These are phyloP conservation scores for Zymoseptoria brevis DNA, from an alignment of 2,329 filamentous ascomycete genomes.

Conservation along the genomic window DNA sequence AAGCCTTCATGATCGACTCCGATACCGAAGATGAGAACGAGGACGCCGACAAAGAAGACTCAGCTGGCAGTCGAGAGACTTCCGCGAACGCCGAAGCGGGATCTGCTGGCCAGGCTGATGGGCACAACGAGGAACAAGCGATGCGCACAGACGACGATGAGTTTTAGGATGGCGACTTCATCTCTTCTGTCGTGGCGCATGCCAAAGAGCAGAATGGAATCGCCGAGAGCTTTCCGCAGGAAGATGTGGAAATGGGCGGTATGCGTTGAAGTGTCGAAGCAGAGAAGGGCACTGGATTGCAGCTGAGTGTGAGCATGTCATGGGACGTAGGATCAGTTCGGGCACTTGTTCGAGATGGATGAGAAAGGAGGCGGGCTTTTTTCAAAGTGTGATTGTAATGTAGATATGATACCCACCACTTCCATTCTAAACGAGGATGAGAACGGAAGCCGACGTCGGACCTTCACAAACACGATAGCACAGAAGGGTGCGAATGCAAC, in stretches of 20 bases:
- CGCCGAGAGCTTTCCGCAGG: neutral
- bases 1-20: slow-evolving; percentile 1
- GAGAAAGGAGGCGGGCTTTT: neutral
- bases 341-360: neutral
- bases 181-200: neutral
- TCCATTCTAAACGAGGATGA: neutral
- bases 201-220: neutral
- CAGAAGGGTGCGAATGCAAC: no score
- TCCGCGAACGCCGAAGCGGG: neutral
- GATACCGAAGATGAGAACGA: slow-evolving; percentile 1
- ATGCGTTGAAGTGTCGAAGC: neutral
- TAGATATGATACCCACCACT: neutral
- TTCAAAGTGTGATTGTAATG: neutral
- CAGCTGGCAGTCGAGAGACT: neutral
- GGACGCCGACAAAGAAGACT: neutral
- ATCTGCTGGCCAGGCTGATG: neutral
- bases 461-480: no score
- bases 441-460: no score
- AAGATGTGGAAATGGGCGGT: neutral
- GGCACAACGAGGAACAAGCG: neutral
- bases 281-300: neutral
- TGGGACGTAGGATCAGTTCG: neutral
- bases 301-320: neutral
- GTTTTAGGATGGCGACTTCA: neutral
- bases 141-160: neutral